A percentile compares a stretch with the other conserved stretches of the same genome.
These are phyloP conservation scores for Circinella minor DNA, from an alignment of 371 early-diverging fungal species.

Conservation along the genomic window DNA sequence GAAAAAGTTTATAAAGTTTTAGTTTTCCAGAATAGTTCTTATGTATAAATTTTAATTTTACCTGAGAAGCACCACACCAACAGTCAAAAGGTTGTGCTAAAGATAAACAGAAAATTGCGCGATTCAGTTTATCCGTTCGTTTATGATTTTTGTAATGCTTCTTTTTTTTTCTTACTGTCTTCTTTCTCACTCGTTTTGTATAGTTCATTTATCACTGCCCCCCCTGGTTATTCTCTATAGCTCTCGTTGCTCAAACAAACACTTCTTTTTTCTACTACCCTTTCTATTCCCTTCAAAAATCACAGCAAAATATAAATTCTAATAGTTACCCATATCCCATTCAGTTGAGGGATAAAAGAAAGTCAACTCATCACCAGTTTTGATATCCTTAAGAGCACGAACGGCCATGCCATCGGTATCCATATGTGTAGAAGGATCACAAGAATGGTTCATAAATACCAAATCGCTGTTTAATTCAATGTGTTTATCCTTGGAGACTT, in stretches of 20 bases:
- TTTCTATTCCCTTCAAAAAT: too few relatives aligned
- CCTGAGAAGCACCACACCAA: conserved; percentile 73
- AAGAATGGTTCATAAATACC: conserved; percentile 59
- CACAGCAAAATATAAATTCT: neutral
- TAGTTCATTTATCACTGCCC: neutral
- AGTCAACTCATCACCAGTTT: conserved; percentile 71
- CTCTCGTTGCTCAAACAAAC: neutral
- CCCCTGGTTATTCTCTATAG: too few relatives aligned
- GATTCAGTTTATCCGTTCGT: neutral
- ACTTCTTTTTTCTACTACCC: neutral
- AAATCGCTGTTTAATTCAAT: conserved; percentile 76
- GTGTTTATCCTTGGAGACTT: conserved; percentile 63
- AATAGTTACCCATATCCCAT: conserved; percentile 77
- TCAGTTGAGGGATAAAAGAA: conserved; percentile 88
- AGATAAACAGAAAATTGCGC: conserved; percentile 6
- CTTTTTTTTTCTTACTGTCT: neutral
- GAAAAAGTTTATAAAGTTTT: neutral
- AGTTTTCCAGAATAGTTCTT: too few relatives aligned
- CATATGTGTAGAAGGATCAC: conserved; percentile 64
- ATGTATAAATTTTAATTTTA: conserved; percentile 12
- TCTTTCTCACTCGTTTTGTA: neutral
- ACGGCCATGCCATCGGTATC: conserved; percentile 59
- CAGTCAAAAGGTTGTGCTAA: conserved; percentile 78
- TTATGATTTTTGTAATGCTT: neutral
- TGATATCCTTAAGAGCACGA: conserved; percentile 60